phyloP scores from a whole-genome alignment of 768 basidiomycete species.

The Lactifluus piperatus region DNA sequence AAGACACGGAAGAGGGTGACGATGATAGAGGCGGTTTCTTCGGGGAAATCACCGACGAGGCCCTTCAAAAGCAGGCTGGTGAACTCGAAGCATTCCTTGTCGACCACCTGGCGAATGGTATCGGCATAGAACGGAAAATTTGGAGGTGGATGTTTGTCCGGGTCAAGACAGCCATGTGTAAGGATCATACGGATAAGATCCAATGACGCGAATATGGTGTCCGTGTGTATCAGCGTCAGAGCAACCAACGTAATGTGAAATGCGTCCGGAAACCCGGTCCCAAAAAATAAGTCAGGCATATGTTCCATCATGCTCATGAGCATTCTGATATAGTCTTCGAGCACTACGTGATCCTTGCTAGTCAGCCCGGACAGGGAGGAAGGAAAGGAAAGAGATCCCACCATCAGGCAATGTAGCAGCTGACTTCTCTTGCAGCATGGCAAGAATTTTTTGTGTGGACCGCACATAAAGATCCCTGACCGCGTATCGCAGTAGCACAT shows the following conservation, averaged over 20 bases:
- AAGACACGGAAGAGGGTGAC: conserved; percentile 71
- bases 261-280: conserved; percentile 67
- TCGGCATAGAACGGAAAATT: conserved; percentile 56
- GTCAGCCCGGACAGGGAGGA: not conserved
- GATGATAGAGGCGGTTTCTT: conserved; percentile 66
- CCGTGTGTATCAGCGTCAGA: conserved; percentile 74
- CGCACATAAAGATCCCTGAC: conserved; percentile 65
- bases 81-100: conserved; percentile 66
- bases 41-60: conserved; percentile 80
- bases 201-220: conserved; percentile 73
- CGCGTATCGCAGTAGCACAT: conserved; percentile 44
- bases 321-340: conserved; percentile 91
- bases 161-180: conserved; percentile 62
- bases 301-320: conserved; percentile 57
- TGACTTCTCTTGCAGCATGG: conserved; percentile 55
- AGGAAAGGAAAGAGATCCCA: conserved; percentile 32
- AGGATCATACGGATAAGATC: conserved; percentile 73
- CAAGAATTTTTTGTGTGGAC: conserved; percentile 61
- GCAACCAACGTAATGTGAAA: conserved; percentile 71
- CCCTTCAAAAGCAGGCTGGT: conserved; percentile 64
- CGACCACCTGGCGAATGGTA: conserved; percentile 51
- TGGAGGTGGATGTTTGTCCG: conserved; percentile 38
- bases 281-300: conserved; percentile 70
- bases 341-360: conserved; percentile 42
- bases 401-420: conserved; percentile 82